Base-by-base conservation (phyloP, 2,329 filamentous ascomycete species). In the Fusarium armeniacum region DNA sequence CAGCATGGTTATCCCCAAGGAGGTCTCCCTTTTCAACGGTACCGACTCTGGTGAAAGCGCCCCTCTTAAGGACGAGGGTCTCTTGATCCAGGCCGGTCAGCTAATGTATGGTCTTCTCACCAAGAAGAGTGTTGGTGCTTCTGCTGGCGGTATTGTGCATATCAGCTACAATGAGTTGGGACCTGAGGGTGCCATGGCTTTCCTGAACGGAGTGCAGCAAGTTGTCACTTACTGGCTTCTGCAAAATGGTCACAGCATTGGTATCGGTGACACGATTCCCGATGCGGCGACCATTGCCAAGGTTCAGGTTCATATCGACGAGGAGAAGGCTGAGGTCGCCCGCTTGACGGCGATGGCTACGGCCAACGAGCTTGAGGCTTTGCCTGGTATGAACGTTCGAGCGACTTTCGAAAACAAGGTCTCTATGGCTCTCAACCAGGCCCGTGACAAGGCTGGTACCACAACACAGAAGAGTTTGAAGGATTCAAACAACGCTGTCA, bases 361-460 rank as follows among this genome's bases (percentile, higher is more conserved):
- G 5, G 89, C 90, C 52, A 97, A 98, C 79, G 85, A 90, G 73
- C 89, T 99, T 47, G 96, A 99, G 80, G 89, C 94, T n/a, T 83
- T 96, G 56, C 96, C 96, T 44, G 96, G 96, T 87, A 98, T 99
- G 94, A 99, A 97, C 71, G 92, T 99, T 64, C 92, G 97, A 84
- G 94, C 97, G 78, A 98, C 96, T 0, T 99, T 99, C 78, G 96
- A 99, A 82, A 97, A 92, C 83, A 95, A 97, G 82, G 96, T 98
- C 35, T 97, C 95, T 49, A 94, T 94, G 80, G 93, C 93, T 59
- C 85, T 99, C 57, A 98, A 99, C 82, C 93, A 91, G 69, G 95
- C 95, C 78, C 95, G 95, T 91, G 96, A 99, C 78, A 92, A 94
- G 80, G 96, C 96, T 77, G 96, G 96, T 90, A 95, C 91, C 24